A percentile compares a stretch with the other conserved stretches of the same genome.
phyloP scores from a whole-genome alignment of 2,329 filamentous ascomycete species.

The Pseudopyricularia cyperi region DNA sequence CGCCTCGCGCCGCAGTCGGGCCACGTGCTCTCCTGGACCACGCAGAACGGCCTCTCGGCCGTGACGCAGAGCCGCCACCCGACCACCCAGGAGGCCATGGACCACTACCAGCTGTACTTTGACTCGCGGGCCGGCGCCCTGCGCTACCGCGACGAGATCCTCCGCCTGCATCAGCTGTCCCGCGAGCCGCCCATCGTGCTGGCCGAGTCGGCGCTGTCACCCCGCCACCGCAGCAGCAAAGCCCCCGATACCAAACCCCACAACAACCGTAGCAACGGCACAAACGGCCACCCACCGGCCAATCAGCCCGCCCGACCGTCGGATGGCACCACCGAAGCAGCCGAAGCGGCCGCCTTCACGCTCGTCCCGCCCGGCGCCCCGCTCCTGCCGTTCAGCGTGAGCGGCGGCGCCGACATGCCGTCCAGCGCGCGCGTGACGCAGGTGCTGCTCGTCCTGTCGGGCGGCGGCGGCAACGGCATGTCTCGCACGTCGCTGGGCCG shows the following conservation, averaged over 20 bases:
- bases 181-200: slow-evolving; percentile 9
- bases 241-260: slow-evolving; percentile 15
- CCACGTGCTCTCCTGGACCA: slow-evolving; percentile 55
- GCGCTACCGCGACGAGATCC: slow-evolving; percentile 44
- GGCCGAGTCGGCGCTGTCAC: slow-evolving; percentile 10
- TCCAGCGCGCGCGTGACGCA: slow-evolving; percentile 13
- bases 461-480: slow-evolving; percentile 14
- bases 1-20: slow-evolving; percentile 41
- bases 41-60: slow-evolving; percentile 17
- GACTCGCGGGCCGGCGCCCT: slow-evolving; percentile 41
- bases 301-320: no score
- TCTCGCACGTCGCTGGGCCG: slow-evolving; percentile 15
- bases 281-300: no score
- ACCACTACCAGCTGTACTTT: slow-evolving; percentile 61
- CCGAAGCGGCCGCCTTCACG: slow-evolving; percentile 35
- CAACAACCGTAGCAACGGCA: slow-evolving; percentile 15
- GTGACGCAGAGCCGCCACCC: slow-evolving; percentile 54
- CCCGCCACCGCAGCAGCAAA: slow-evolving; percentile 11
- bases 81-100: slow-evolving; percentile 47
- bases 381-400: slow-evolving; percentile 1
- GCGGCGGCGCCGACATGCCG: background rate
- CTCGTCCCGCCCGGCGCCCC: slow-evolving; percentile 28
- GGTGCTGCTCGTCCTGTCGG: slow-evolving; percentile 23
- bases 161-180: slow-evolving; percentile 27
- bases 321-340: slow-evolving; percentile 1